Evolutionary conservation across 768 basidiomycete species (phyloP).

Genomic region (Rhodotorula kratochvilovae): DNA sequence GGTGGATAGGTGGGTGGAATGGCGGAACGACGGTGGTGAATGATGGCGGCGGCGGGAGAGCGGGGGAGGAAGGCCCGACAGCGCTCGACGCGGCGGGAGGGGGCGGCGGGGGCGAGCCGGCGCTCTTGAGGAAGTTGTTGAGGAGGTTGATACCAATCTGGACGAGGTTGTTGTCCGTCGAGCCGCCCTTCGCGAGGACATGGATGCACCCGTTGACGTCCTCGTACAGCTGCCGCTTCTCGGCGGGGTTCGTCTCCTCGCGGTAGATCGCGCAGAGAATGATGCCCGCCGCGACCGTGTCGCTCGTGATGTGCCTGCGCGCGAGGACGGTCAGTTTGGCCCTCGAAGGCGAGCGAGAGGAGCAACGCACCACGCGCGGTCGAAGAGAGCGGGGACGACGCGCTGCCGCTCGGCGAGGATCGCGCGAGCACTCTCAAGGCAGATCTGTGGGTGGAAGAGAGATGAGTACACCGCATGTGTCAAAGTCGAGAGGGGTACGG

Average conservation of each 20-base stretch:
- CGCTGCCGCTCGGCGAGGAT: background rate
- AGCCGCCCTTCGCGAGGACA: background rate
- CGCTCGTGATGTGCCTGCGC: background rate
- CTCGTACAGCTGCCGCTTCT: background rate
- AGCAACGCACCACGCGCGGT: background rate
- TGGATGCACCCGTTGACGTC: background rate
- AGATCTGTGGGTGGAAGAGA: background rate
- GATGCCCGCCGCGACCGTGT: slow-evolving; percentile 4
- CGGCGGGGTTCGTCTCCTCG: background rate
- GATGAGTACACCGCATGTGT: background rate
- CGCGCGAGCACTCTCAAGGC: background rate
- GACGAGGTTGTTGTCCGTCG: slow-evolving; percentile 3
- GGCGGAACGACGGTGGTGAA: background rate
- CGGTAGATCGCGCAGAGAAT: slow-evolving; percentile 1
- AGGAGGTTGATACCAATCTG: slow-evolving; percentile 1
- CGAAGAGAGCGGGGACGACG: background rate
- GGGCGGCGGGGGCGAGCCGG: background rate
- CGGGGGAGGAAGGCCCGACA: too few species aligned
- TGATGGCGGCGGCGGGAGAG: background rate
- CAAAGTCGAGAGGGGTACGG: too few species aligned
- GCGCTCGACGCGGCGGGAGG: background rate
- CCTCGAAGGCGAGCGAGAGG: too few species aligned
- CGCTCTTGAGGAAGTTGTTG: background rate
- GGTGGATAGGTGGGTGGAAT: background rate
- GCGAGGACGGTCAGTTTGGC: background rate